Evolutionary conservation across 768 basidiomycete species (phyloP).

Genomic region (Psilocybe tampanensis): DNA sequence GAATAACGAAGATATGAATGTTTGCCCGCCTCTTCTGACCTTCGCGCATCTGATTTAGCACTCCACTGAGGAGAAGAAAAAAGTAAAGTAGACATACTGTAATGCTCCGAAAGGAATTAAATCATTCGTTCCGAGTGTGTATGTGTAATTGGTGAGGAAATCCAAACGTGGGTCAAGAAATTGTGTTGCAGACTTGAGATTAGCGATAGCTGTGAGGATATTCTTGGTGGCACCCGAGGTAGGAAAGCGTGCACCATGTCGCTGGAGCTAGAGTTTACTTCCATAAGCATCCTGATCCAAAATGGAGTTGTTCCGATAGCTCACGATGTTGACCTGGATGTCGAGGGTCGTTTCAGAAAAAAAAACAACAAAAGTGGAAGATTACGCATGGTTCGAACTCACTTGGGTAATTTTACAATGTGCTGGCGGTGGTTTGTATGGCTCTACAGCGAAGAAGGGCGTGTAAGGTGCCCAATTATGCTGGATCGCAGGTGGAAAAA

Average conservation of each 20-base stretch:
- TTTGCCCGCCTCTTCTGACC: conserved; percentile 48
- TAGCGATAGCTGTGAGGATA: conserved; percentile 52
- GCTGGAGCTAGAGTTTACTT: conserved; percentile 57
- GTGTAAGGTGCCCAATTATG: conserved; percentile 27
- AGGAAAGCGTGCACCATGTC: conserved; percentile 82
- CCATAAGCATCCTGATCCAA: background rate
- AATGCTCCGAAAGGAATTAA: conserved; percentile 68
- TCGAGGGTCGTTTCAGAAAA: background rate
- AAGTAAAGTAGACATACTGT: conserved; percentile 46
- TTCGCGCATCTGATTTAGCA: conserved; percentile 8
- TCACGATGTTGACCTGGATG: conserved; percentile 60
- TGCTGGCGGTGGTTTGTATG: conserved; percentile 21
- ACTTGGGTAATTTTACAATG: conserved; percentile 27
- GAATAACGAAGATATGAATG: conserved; percentile 57
- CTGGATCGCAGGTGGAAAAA: conserved; percentile 17
- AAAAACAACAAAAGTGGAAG: background rate
- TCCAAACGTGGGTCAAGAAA: conserved; percentile 48
- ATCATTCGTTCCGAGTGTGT: conserved; percentile 56
- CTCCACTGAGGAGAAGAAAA: background rate
- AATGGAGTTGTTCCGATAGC: conserved; percentile 18
- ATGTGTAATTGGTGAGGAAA: conserved; percentile 64
- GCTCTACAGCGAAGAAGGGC: conserved; percentile 26
- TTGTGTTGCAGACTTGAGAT: conserved; percentile 49
- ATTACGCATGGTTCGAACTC: background rate
- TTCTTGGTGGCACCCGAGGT: conserved; percentile 46